Evolutionary conservation across 163 green algal species (phyloP).

Genomic region (Scenedesmus sp.): DNA sequence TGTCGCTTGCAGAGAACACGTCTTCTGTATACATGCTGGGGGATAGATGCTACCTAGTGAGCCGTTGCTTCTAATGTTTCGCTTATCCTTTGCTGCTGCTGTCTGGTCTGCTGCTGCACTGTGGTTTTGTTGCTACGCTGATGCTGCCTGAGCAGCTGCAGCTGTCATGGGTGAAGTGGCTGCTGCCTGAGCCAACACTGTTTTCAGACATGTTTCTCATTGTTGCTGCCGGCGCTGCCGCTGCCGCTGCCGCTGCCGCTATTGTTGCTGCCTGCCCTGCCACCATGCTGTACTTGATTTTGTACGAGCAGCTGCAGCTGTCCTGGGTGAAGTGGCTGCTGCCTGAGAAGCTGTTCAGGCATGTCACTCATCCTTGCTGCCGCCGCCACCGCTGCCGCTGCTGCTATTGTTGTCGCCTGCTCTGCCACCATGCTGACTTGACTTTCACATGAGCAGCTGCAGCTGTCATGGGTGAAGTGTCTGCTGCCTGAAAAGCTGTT

Average conservation of each 20-base stretch:
- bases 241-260: background rate
- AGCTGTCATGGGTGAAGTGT: background rate
- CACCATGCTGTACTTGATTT: too few species aligned
- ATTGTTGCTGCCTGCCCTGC: background rate
- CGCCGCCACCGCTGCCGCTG: background rate
- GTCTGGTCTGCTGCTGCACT: too few species aligned
- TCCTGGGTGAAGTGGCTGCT: slow-evolving; percentile 32
- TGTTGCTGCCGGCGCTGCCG: background rate
- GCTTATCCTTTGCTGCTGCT: too few species aligned
- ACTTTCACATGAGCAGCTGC: background rate
- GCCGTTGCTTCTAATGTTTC: too few species aligned
- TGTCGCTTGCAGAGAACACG: too few species aligned
- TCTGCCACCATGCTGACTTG: too few species aligned
- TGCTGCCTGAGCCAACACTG: background rate
- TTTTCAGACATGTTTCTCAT: background rate
- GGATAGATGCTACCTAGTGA: too few species aligned
- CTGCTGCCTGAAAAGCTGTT: background rate
- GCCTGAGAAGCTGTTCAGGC: background rate
- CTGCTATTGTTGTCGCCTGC: background rate
- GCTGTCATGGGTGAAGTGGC: slow-evolving; percentile 16
- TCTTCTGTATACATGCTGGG: too few species aligned
- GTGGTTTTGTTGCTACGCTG: too few species aligned
- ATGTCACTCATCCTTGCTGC: background rate
- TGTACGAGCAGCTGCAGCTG: background rate
- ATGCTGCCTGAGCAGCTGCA: background rate